Percentiles rank a stretch among this genome's conserved stretches.
Evolutionary conservation across 805 yeast species (phyloP).

Genomic region (Candida ortonii): DNA sequence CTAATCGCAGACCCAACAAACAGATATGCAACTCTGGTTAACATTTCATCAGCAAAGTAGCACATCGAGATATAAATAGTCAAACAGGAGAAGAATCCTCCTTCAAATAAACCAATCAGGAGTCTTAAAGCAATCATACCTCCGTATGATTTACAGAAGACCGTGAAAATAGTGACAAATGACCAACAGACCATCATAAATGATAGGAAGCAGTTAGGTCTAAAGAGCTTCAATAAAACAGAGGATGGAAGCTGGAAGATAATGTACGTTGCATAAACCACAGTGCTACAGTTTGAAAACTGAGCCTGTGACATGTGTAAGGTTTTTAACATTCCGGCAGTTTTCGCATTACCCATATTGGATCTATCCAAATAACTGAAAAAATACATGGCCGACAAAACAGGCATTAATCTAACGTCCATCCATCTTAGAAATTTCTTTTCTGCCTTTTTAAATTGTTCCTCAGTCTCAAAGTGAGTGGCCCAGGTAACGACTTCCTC

Average conservation of each 20-base stretch:
- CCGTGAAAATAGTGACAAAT: slow-evolving; percentile 40
- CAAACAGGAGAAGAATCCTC: slow-evolving; percentile 72
- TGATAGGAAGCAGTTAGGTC: slow-evolving; percentile 30
- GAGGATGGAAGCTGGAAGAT: slow-evolving; percentile 38
- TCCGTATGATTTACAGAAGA: slow-evolving; percentile 52
- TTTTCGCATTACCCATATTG: slow-evolving; percentile 57
- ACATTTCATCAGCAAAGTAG: slow-evolving; percentile 54
- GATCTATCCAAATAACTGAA: slow-evolving; percentile 51
- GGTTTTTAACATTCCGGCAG: slow-evolving; percentile 47
- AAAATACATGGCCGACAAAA: slow-evolving; percentile 42
- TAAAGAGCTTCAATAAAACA: slow-evolving; percentile 37
- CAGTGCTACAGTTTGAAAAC: slow-evolving; percentile 43
- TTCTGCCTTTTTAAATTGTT: slow-evolving; percentile 2
- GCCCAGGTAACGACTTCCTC: background rate
- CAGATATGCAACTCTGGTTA: slow-evolving; percentile 45
- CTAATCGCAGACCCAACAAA: slow-evolving; percentile 53
- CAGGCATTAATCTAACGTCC: slow-evolving; percentile 43
- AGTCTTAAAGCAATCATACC: slow-evolving; percentile 62
- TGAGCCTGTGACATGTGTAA: slow-evolving; percentile 38
- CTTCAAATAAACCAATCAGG: slow-evolving; percentile 63
- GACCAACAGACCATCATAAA: slow-evolving; percentile 37
- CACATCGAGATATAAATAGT: slow-evolving; percentile 65
- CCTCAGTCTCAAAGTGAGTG: background rate
- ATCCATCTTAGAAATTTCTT: slow-evolving; percentile 25
- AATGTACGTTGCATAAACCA: slow-evolving; percentile 47